Evolutionary conservation across 768 basidiomycete genomes (phyloP), one percentile per base, ranked within the genome.

Genomic region (Cubamyces lactineus): DNA sequence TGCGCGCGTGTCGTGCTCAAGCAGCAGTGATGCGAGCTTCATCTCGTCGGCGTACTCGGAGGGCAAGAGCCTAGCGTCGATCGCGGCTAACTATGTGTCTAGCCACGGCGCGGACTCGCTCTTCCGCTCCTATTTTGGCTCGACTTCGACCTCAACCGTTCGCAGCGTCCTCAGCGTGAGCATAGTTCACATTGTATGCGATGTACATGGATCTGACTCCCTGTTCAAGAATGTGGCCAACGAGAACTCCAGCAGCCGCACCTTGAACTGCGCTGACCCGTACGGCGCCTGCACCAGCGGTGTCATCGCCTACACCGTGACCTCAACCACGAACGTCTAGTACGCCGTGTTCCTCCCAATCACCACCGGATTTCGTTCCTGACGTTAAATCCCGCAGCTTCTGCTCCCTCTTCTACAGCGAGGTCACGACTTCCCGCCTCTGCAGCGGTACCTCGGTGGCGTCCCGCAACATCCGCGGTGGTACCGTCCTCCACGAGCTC

Each of bases 401-500:
- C 71, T 82, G 80, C 73, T 70, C 67, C 64, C 71, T 78, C 65
- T 81, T 82, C 77, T 82, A 78, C 75, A 75, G 76, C 59, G 77
- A 82, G 67, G 78, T 80, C 17, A 34, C 78, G 9, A 72, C 70
- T 34, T 53, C 69, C 43, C 68, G 61, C 46, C 76, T 81, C 40
- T 82, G 81, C 76, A 69, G 69, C 54, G 79, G 77, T 19, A 81
- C 79, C 23, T 71, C 75, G 23, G 80, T 81, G 41, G 73, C 76
- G 15, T 74, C 78, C 21, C 79, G 79, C 64, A 80, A 79, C 67
- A 70, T 79, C 62, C 79, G 81, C 54, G 80, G 80, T 55, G 81
- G 79, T 30, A 81, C 80, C 16, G 78, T 76, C 51, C 75, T 82
- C 23, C 80, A 82, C 62, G 80, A 82, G 78, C 71, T 81, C 53